Percentiles rank a stretch among this genome's conserved stretches.
These are phyloP conservation scores for Dioscorea cayenensis DNA, from an alignment of 116 monocot genomes.

Conservation along the genomic window DNA sequence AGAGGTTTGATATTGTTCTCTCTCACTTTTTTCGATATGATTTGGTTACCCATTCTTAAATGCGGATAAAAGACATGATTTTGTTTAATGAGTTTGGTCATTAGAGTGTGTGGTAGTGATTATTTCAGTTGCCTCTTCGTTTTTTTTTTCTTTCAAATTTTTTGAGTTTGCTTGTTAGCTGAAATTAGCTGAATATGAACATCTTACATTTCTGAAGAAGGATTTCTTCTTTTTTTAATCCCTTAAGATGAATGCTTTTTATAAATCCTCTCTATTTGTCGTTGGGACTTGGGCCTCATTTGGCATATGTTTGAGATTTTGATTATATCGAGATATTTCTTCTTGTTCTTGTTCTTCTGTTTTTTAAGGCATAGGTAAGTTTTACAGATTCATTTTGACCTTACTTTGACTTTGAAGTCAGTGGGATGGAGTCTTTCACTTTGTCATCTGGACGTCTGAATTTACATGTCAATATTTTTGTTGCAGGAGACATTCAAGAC, in stretches of 20 bases:
- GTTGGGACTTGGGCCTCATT: too few species aligned
- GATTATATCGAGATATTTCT: too few species aligned
- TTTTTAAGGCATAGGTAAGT: too few species aligned
- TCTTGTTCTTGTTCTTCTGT: too few species aligned
- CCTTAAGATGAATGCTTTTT: too few species aligned
- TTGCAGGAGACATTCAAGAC: conserved; percentile 67
- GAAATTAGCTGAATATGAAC: not conserved
- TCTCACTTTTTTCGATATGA: not conserved
- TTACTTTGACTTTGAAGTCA: not conserved
- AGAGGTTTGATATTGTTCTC: conserved; percentile 31
- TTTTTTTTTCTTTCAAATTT: not conserved
- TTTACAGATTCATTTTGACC: not conserved
- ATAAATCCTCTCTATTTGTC: too few species aligned
- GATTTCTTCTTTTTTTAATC: too few species aligned
- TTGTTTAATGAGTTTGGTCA: not conserved
- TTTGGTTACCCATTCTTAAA: not conserved
- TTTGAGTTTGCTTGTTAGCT: not conserved
- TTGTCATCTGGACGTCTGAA: not conserved
- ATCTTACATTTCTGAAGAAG: too few species aligned
- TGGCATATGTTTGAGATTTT: not conserved
- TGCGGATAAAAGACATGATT: not conserved
- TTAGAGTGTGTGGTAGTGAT: not conserved
- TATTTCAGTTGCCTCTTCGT: too few species aligned
- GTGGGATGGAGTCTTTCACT: not conserved
- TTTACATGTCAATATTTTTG: not conserved